Evolutionary conservation across 306 rosid species (phyloP).

Genomic region (Vicia faba): DNA sequence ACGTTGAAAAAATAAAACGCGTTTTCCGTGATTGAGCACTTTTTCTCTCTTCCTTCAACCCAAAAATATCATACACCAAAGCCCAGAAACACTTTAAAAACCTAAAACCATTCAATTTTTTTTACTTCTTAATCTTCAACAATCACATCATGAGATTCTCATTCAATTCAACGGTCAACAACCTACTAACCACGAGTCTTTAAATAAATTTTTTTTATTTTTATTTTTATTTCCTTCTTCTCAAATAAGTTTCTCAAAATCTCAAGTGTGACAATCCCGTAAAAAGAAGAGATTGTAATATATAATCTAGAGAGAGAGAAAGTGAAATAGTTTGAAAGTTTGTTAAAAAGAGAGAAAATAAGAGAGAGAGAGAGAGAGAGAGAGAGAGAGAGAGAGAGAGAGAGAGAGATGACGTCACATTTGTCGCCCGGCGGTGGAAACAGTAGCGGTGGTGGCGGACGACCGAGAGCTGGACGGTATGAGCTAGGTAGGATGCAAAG

Average conservation of each 20-base stretch:
- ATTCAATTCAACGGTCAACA: neutral
- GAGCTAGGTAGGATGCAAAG: constrained; percentile 84
- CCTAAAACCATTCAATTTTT: neutral
- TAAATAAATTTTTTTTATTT: neutral
- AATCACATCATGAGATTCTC: neutral
- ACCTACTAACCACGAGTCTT: neutral
- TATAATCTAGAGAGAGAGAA: neutral
- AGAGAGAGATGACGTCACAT: constrained; percentile 51
- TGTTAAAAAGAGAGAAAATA: neutral
- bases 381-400: no score
- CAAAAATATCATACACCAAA: neutral
- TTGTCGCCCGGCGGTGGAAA: constrained; percentile 16
- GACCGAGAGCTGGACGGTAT: constrained; percentile 75
- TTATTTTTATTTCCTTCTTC: neutral
- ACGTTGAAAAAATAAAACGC: no score
- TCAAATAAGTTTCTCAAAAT: constrained; percentile 68
- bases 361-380: no score
- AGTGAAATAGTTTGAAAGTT: neutral
- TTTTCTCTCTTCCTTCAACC: neutral
- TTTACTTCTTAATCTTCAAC: neutral
- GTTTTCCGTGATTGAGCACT: no score
- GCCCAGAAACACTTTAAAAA: no score
- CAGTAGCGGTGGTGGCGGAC: neutral
- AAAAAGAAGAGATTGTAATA: constrained; percentile 82
- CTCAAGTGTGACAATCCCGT: constrained; percentile 91